Percentiles rank a stretch among this genome's conserved stretches.
phyloP scores from a whole-genome alignment of 2,329 filamentous ascomycete genomes.

The Ophiostoma fasciatum region DNA sequence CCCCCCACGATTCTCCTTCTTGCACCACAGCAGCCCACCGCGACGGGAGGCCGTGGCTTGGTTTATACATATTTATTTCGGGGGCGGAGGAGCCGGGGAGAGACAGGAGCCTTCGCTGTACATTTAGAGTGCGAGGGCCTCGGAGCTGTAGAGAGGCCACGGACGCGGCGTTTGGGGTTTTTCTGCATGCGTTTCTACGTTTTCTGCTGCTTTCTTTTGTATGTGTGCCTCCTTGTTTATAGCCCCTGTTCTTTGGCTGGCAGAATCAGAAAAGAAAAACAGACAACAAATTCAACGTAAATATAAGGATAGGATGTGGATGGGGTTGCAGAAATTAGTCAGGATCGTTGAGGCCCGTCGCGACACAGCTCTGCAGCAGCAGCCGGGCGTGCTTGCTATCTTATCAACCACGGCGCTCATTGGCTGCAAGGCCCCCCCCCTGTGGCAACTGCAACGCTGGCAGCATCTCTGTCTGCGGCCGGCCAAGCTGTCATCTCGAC shows the following conservation, averaged over 20 bases:
- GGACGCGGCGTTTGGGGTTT: conserved; percentile 10
- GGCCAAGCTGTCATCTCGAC: conserved; percentile 4
- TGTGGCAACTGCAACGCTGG: conserved; percentile 12
- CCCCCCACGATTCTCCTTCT: no score
- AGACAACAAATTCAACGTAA: no score
- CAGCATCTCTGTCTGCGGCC: conserved; percentile 5
- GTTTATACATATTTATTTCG: no score
- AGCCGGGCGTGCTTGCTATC: no score
- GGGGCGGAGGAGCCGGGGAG: neutral
- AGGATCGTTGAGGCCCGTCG: no score
- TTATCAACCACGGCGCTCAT: conserved; percentile 4
- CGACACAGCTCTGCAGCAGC: no score
- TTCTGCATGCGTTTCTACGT: conserved; percentile 1
- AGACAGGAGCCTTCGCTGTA: conserved; percentile 10
- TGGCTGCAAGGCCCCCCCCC: conserved; percentile 1
- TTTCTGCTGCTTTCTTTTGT: neutral
- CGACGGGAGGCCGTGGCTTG: no score
- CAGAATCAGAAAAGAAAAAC: no score
- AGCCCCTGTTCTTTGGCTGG: neutral
- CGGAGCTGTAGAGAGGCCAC: conserved; percentile 10
- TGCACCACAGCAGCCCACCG: no score
- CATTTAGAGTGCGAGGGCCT: conserved; percentile 9
- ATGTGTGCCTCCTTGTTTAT: neutral
- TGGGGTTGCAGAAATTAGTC: no score
- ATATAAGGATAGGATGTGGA: no score